These are phyloP conservation scores for Gracilaria gracilis DNA, from an alignment of 23 red algal genomes.

Conservation along the genomic window DNA sequence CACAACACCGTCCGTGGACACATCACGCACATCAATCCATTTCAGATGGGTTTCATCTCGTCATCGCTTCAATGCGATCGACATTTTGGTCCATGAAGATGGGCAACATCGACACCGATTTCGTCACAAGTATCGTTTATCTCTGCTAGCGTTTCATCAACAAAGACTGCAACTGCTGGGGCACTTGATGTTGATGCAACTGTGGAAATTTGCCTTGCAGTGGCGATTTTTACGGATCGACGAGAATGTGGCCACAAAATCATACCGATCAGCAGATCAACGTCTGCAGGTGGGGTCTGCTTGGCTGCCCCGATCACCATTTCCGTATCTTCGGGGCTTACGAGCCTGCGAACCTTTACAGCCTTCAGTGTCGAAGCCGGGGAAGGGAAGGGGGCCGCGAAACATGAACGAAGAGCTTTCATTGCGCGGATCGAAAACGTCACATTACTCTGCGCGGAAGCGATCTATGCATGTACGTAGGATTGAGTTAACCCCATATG, in stretches of 20 bases:
- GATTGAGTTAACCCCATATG: too few species aligned
- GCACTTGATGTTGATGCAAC: conserved; percentile 49
- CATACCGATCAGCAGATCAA: conserved; percentile 70
- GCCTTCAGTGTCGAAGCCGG: conserved; percentile 9
- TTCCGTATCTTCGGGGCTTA: conserved; percentile 59
- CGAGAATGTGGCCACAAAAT: conserved; percentile 79
- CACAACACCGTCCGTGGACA: conserved; percentile 20
- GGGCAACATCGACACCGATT: conserved; percentile 46
- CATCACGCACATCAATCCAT: conserved; percentile 68
- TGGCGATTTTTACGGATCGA: conserved; percentile 28
- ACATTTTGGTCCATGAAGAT: conserved; percentile 68
- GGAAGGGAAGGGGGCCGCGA: neutral
- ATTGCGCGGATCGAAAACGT: neutral
- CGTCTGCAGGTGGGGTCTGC: conserved; percentile 25
- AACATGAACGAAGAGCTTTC: neutral
- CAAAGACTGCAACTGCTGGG: conserved; percentile 73
- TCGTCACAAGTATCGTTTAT: conserved; percentile 32
- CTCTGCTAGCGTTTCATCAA: conserved; percentile 63
- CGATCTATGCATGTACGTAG: too few species aligned
- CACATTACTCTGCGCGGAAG: neutral
- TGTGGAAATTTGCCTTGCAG: conserved; percentile 59
- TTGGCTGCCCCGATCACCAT: conserved; percentile 21
- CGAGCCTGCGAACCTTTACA: conserved; percentile 79
- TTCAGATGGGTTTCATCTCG: conserved; percentile 1
- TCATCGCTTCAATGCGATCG: conserved; percentile 17